Percentiles rank a stretch among this genome's conserved stretches.
These are phyloP conservation scores for Phaffia rhodozyma DNA, from an alignment of 1,284 basidiomycete species.

Conservation along the genomic window DNA sequence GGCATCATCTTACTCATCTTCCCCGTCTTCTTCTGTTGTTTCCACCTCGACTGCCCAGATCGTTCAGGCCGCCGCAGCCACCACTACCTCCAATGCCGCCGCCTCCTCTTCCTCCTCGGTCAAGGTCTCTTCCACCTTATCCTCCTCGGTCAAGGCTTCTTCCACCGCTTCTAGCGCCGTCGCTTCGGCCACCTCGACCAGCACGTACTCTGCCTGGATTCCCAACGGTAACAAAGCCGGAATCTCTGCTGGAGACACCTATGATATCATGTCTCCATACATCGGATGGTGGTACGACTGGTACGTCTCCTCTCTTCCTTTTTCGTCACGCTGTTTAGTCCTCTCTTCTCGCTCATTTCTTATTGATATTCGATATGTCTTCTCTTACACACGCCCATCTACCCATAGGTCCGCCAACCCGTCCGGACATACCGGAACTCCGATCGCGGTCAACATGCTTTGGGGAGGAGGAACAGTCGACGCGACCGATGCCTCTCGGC, in stretches of 20 bases:
- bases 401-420: conserved; percentile 22
- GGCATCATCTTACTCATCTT: conserved; percentile 9
- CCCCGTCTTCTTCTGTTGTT: not conserved
- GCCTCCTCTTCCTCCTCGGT: conserved; percentile 26
- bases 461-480: conserved; percentile 32
- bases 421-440: conserved; percentile 21
- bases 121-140: conserved; percentile 15
- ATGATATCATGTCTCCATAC: conserved; percentile 18
- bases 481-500: conserved; percentile 27
- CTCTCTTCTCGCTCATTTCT: too few relatives aligned
- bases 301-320: conserved; percentile 20
- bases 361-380: too few relatives aligned
- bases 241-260: conserved; percentile 28
- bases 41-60: not conserved
- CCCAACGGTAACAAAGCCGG: conserved; percentile 33
- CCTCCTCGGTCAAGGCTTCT: not conserved
- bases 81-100: conserved; percentile 14
- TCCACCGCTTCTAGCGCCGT: not conserved
- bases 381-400: not conserved
- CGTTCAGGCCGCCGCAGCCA: conserved; percentile 10
- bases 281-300: conserved; percentile 35
- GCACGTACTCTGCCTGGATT: conserved; percentile 15
- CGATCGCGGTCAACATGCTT: conserved; percentile 30
- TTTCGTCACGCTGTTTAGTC: too few relatives aligned
- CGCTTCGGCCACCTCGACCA: not conserved